A percentile compares a stretch with the other conserved stretches of the same genome.
These are phyloP conservation scores for Stevia rebaudiana DNA, from an alignment of 140 eudicot species.

Conservation along the genomic window DNA sequence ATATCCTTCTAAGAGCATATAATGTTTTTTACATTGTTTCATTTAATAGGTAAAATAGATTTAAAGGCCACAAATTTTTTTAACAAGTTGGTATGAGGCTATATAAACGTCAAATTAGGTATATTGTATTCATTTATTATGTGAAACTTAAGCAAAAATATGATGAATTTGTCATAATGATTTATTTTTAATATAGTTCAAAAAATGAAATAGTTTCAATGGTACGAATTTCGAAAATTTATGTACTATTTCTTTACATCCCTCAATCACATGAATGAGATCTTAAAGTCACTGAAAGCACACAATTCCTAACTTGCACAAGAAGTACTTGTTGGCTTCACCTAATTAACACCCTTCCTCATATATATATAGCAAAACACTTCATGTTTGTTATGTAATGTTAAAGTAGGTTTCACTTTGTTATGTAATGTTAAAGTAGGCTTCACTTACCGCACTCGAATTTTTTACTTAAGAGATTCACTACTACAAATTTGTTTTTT, in stretches of 20 bases:
- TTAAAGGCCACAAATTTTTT: not conserved
- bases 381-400: not conserved
- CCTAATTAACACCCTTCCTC: not conserved
- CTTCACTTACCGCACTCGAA: too few relatives aligned
- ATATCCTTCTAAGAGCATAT: too few relatives aligned
- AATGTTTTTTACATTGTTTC: too few relatives aligned
- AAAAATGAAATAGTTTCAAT: too few relatives aligned
- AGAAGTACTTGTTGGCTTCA: constrained; percentile 15
- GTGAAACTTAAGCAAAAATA: not conserved
- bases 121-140: not conserved
- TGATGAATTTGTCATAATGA: not conserved
- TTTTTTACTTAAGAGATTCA: too few relatives aligned
- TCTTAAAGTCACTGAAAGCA: not conserved
- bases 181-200: not conserved
- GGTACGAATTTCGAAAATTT: too few relatives aligned
- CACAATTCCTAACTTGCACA: not conserved
- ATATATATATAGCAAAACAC: not conserved
- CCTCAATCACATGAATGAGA: too few relatives aligned
- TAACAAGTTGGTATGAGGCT: not conserved
- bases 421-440: too few relatives aligned
- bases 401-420: too few relatives aligned
- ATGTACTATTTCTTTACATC: too few relatives aligned
- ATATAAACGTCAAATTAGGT: not conserved
- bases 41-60: too few relatives aligned
- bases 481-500: too few relatives aligned